A percentile compares a stretch with the other conserved stretches of the same genome.
phyloP scores from a whole-genome alignment of 2,329 filamentous ascomycete species.

The Phyllosticta citriasiana region DNA sequence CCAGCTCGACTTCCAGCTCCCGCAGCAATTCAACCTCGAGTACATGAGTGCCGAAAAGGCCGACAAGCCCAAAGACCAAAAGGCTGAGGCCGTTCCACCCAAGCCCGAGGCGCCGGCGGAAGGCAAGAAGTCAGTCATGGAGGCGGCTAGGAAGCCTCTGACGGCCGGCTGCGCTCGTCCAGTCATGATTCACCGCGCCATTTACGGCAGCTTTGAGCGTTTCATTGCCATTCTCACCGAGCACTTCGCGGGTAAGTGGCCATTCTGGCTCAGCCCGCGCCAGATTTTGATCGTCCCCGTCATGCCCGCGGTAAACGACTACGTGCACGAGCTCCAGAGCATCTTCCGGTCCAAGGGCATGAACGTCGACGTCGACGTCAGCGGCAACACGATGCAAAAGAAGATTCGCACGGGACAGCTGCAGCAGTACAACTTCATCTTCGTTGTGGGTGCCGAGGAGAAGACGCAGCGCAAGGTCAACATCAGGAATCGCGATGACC shows the following conservation, averaged over 20 bases:
- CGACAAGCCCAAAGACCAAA: slow-evolving; percentile 31
- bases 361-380: slow-evolving; percentile 61
- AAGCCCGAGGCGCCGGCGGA: slow-evolving; percentile 7
- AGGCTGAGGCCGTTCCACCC: slow-evolving; percentile 42
- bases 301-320: slow-evolving; percentile 60
- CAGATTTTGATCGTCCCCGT: slow-evolving; percentile 73
- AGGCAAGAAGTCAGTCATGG: slow-evolving; percentile 16
- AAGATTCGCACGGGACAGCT: slow-evolving; percentile 78
- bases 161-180: slow-evolving; percentile 65
- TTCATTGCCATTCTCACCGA: slow-evolving; percentile 69
- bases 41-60: slow-evolving; percentile 63
- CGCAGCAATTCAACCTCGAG: slow-evolving; percentile 76
- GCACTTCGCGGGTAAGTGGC: slow-evolving; percentile 82
- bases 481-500: slow-evolving; percentile 55
- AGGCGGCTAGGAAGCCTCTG: slow-evolving; percentile 38
- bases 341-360: slow-evolving; percentile 59
- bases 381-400: slow-evolving; percentile 76
- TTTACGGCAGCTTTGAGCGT: slow-evolving; percentile 60
- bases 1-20: slow-evolving; percentile 83
- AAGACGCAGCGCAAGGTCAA: slow-evolving; percentile 50
- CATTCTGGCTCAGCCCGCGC: slow-evolving; percentile 78
- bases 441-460: slow-evolving; percentile 57
- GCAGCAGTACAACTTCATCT: slow-evolving; percentile 75
- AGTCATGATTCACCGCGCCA: slow-evolving; percentile 80
- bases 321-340: slow-evolving; percentile 61